A percentile compares a stretch with the other conserved stretches of the same genome.
phyloP scores from a whole-genome alignment of 2,329 filamentous ascomycete species.

The Lachnellula subtilissima region DNA sequence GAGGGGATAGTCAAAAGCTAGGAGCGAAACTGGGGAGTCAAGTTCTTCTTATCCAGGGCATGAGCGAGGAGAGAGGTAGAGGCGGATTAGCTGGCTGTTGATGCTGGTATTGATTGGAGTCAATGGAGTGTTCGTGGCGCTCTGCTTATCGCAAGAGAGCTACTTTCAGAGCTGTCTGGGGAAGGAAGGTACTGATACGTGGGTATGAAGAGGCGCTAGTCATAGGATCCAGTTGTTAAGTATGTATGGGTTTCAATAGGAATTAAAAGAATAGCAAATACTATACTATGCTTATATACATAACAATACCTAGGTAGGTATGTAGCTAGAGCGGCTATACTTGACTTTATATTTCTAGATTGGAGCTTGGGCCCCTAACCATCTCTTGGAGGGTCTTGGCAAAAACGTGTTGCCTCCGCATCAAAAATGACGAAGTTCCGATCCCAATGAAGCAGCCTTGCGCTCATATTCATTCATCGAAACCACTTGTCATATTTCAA shows the following conservation, averaged over 20 bases:
- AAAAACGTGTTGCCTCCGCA: background rate
- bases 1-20: background rate
- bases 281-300: too few species aligned
- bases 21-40: background rate
- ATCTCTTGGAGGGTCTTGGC: background rate
- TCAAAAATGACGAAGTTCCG: background rate
- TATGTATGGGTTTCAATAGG: too few species aligned
- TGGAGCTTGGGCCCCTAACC: too few species aligned
- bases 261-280: too few species aligned
- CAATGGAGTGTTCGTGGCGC: background rate
- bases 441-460: background rate
- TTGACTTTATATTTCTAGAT: background rate
- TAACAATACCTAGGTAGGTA: too few species aligned
- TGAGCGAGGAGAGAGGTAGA: too few species aligned
- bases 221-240: too few species aligned
- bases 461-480: background rate
- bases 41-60: too few species aligned
- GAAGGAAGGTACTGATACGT: too few species aligned
- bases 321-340: too few species aligned
- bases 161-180: background rate
- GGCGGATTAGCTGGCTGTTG: background rate
- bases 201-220: too few species aligned
- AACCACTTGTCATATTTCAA: background rate
- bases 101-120: background rate
- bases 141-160: background rate